Evolutionary conservation across 257 asterid species (phyloP).

Genomic region (Orobanche coerulescens): DNA sequence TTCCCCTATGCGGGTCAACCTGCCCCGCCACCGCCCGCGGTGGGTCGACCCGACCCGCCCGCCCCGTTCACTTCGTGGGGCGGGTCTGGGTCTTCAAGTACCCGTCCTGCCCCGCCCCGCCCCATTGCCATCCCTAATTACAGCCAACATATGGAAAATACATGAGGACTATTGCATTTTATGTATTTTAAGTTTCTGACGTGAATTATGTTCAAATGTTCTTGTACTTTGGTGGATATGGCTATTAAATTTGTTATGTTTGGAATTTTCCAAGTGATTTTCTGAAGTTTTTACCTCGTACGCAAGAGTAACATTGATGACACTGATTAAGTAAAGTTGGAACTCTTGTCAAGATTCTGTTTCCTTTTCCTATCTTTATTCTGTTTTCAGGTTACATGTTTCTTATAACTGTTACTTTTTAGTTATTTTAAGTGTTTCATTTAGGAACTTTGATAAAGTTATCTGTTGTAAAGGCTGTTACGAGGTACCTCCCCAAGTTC

Average conservation of each 20-base stretch:
- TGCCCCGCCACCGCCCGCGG: too few relatives aligned
- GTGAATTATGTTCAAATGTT: background rate
- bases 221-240: background rate
- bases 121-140: too few relatives aligned
- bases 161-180: background rate
- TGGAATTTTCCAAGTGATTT: background rate
- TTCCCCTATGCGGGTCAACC: too few relatives aligned
- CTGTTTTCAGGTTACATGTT: background rate
- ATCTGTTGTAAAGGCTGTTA: background rate
- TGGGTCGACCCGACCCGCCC: too few relatives aligned
- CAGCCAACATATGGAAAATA: background rate
- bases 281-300: background rate
- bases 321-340: background rate
- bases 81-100: too few relatives aligned
- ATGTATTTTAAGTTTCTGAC: background rate
- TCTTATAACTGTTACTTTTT: background rate
- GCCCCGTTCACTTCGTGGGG: too few relatives aligned
- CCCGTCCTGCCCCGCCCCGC: too few relatives aligned
- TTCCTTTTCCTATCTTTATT: background rate
- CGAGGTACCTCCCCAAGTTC: background rate
- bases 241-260: background rate
- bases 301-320: background rate
- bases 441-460: background rate
- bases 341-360: background rate
- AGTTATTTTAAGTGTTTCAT: background rate